These are phyloP conservation scores for Rubus parviflorus DNA, from an alignment of 306 rosid genomes.

Conservation along the genomic window DNA sequence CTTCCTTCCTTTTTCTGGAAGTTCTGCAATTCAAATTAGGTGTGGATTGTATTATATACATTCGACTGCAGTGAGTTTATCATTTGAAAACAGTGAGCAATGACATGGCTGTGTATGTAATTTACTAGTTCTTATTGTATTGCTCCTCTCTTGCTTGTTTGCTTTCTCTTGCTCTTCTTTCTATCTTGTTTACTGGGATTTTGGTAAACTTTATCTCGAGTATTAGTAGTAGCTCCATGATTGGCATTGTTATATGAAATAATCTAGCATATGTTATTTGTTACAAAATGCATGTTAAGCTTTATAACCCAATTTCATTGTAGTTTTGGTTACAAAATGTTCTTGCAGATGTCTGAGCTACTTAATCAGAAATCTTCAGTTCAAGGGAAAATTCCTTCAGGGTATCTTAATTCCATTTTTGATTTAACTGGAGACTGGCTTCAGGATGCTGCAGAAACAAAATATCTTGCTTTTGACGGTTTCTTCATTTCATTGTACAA, in stretches of 20 bases:
- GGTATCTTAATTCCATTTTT: slow-evolving; percentile 81
- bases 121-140: neutral
- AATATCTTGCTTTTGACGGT: slow-evolving; percentile 83
- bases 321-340: slow-evolving; percentile 24
- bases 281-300: slow-evolving; percentile 5
- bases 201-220: neutral
- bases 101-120: neutral
- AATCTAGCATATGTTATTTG: neutral
- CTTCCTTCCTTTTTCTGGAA: neutral
- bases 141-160: neutral
- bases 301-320: slow-evolving; percentile 6
- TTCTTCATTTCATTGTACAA: slow-evolving; percentile 76
- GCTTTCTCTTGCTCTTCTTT: slow-evolving; percentile 1
- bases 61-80: neutral
- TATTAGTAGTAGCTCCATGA: neutral
- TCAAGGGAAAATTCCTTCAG: slow-evolving; percentile 95
- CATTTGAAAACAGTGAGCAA: neutral
- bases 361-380: slow-evolving; percentile 80
- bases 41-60: neutral
- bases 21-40: neutral
- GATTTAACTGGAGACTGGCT: slow-evolving; percentile 84
- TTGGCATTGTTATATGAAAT: neutral
- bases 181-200: neutral
- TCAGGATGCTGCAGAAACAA: slow-evolving; percentile 77
- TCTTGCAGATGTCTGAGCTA: slow-evolving; percentile 88